A percentile compares a stretch with the other conserved stretches of the same genome.
Conservation (phyloP, 1,139 yeast species). For the Geotrichum klebahnii region DNA sequence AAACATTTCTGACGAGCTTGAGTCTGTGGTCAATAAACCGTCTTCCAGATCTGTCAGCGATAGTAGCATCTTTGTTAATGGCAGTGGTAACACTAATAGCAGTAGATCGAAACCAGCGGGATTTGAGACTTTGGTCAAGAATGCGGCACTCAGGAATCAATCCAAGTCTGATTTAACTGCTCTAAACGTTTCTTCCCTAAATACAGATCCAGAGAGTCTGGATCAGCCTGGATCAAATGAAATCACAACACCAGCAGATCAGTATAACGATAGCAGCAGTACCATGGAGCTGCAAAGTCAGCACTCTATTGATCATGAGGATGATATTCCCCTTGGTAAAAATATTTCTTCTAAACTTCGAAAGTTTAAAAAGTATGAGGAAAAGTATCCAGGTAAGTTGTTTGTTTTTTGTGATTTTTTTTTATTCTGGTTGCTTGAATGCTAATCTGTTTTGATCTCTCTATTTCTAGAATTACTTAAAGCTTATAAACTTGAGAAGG, state of each 20-base stretch:
- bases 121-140: neutral
- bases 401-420: neutral
- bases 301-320: too few relatives aligned
- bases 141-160: too few relatives aligned
- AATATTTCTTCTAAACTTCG: conserved; percentile 49
- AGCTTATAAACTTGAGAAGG: conserved; percentile 78
- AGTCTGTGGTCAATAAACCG: conserved; percentile 32
- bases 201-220: too few relatives aligned
- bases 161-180: too few relatives aligned
- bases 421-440: too few relatives aligned
- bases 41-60: conserved; percentile 12
- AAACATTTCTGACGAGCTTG: conserved; percentile 60
- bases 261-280: too few relatives aligned
- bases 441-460: neutral
- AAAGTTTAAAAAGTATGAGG: conserved; percentile 83
- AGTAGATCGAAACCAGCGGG: too few relatives aligned
- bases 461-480: conserved; percentile 48
- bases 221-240: too few relatives aligned
- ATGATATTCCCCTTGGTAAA: neutral
- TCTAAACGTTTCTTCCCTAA: too few relatives aligned
- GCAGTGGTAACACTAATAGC: neutral
- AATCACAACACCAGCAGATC: too few relatives aligned
- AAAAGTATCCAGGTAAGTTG: conserved; percentile 60
- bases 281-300: too few relatives aligned
- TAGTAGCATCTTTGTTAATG: neutral